These are phyloP conservation scores for Lunularia cruciata DNA, from an alignment of 225 moss, liverwort and hornwort species.

Conservation along the genomic window DNA sequence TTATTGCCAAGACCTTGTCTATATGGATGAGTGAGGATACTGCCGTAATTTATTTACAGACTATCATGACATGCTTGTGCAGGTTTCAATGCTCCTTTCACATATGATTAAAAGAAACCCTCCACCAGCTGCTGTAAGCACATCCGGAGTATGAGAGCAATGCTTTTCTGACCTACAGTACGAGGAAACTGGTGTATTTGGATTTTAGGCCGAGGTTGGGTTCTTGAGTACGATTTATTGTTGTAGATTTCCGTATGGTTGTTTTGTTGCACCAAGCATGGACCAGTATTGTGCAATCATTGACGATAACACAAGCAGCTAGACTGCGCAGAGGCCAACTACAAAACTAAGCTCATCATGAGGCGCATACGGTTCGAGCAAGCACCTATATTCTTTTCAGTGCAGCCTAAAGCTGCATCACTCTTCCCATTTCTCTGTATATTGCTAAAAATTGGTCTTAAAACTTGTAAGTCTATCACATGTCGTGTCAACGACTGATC, in stretches of 20 bases:
- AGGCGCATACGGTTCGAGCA: not conserved
- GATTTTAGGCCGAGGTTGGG: not conserved
- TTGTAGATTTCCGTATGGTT: no score
- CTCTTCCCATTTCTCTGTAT: slow-evolving; percentile 1
- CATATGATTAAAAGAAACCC: slow-evolving; percentile 39
- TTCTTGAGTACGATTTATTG: not conserved
- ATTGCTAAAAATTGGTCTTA: not conserved
- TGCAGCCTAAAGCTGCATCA: not conserved
- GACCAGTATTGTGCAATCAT: not conserved
- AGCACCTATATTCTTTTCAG: not conserved
- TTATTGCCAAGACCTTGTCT: no score
- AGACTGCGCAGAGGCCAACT: not conserved
- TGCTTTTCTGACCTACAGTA: no score
- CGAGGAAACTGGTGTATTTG: not conserved
- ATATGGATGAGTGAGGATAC: no score
- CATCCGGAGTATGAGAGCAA: not conserved
- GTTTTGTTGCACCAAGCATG: not conserved
- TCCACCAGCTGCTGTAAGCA: not conserved
- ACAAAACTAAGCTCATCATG: not conserved
- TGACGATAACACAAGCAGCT: not conserved
- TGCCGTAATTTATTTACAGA: no score
- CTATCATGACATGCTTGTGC: slow-evolving; percentile 11
- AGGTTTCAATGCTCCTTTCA: slow-evolving; percentile 41
- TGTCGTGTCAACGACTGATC: not conserved
- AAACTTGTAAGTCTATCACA: not conserved